A percentile compares a stretch with the other conserved stretches of the same genome.
Evolutionary conservation across 2,329 filamentous ascomycete species (phyloP).

Genomic region (Apiospora koreana): DNA sequence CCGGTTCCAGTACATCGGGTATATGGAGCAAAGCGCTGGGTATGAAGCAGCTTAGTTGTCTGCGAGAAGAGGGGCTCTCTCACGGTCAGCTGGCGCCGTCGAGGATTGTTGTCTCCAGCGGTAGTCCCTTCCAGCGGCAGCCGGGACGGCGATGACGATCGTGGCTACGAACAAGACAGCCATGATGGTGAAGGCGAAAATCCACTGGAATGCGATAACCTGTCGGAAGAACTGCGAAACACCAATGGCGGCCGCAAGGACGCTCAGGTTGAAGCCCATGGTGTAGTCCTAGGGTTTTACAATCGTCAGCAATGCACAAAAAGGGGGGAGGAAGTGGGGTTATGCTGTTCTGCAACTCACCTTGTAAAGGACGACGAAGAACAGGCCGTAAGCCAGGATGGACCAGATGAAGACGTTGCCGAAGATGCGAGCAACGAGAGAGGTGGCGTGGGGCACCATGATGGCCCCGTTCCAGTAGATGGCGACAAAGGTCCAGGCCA

Average conservation of each 20-base stretch:
- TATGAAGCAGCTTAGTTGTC: constrained; percentile 38
- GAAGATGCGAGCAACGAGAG: constrained; percentile 71
- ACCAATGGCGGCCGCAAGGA: constrained; percentile 73
- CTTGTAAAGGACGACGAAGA: constrained; percentile 75
- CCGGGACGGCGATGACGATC: constrained; percentile 63
- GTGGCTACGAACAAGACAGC: constrained; percentile 71
- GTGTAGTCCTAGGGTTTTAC: constrained; percentile 60
- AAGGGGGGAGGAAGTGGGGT: background rate
- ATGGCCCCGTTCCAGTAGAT: constrained; percentile 90
- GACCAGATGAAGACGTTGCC: constrained; percentile 90
- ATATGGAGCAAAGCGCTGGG: background rate
- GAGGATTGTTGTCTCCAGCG: constrained; percentile 48
- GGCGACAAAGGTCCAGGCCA: constrained; percentile 84
- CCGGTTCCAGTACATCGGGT: background rate
- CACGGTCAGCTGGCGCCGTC: constrained; percentile 45
- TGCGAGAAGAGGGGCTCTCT: constrained; percentile 63
- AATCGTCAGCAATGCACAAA: background rate
- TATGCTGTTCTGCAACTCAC: constrained; percentile 37
- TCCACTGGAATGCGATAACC: constrained; percentile 83
- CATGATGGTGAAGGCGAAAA: constrained; percentile 87
- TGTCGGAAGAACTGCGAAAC: constrained; percentile 75
- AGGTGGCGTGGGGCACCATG: constrained; percentile 69
- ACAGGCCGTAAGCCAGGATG: constrained; percentile 72
- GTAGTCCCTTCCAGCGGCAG: constrained; percentile 59
- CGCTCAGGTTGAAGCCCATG: constrained; percentile 76